Percentiles rank a stretch among this genome's conserved stretches.
Evolutionary conservation across 2,329 filamentous ascomycete species (phyloP).

Genomic region (Trichoderma polysporum): DNA sequence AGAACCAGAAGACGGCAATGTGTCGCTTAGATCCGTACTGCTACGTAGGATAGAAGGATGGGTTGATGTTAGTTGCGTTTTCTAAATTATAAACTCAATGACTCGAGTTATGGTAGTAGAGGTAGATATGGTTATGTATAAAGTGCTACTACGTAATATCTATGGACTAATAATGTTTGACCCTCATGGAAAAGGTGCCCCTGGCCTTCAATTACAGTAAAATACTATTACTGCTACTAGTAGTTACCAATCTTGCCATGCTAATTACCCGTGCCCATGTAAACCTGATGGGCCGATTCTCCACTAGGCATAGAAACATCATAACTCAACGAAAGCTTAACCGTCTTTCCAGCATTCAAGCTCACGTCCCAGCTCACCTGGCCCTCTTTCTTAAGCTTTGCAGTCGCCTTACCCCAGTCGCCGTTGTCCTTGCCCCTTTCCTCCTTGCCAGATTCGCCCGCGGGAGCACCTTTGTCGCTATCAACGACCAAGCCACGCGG

Average conservation of each 20-base stretch:
- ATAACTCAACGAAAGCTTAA: slow-evolving; percentile 61
- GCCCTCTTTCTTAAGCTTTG: slow-evolving; percentile 55
- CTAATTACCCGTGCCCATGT: too few species aligned
- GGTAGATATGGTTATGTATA: neutral
- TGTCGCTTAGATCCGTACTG: too few species aligned
- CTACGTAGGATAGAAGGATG: too few species aligned
- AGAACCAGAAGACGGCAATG: neutral
- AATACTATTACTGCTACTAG: too few species aligned
- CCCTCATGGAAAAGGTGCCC: neutral
- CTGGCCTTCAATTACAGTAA: too few species aligned
- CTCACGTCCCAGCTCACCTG: slow-evolving; percentile 59
- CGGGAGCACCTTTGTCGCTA: slow-evolving; percentile 38
- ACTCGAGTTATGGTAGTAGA: too few species aligned
- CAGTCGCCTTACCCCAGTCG: slow-evolving; percentile 54
- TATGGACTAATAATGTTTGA: neutral
- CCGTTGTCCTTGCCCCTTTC: slow-evolving; percentile 28
- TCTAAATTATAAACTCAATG: too few species aligned
- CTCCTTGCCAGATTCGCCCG: slow-evolving; percentile 37
- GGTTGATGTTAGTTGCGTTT: too few species aligned
- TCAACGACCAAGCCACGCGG: slow-evolving; percentile 48
- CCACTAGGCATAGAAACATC: slow-evolving; percentile 56
- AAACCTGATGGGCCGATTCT: slow-evolving; percentile 37
- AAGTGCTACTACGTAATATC: neutral
- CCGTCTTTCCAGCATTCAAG: slow-evolving; percentile 56
- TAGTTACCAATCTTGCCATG: too few species aligned